Conservation (phyloP, 1,284 basidiomycete species). For the Tremellales sp. region DNA sequence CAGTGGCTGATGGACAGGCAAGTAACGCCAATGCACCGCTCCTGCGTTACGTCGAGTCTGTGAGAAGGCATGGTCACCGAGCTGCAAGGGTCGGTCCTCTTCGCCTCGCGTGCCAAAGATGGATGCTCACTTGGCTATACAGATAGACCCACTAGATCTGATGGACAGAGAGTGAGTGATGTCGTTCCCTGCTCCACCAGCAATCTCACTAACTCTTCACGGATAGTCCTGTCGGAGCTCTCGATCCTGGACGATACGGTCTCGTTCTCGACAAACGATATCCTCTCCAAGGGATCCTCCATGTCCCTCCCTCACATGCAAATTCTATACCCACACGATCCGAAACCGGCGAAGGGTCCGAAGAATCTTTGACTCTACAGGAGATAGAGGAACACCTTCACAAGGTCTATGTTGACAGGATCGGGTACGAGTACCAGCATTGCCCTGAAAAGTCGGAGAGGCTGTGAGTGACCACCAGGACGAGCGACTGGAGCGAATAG, state of each 20-base stretch:
- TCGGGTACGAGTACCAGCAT: slow-evolving; percentile 74
- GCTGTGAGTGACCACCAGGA: slow-evolving; percentile 18
- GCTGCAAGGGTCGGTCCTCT: slow-evolving; percentile 24
- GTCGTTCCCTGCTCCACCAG: not conserved
- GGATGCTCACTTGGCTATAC: slow-evolving; percentile 37
- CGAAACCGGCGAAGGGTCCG: slow-evolving; percentile 55
- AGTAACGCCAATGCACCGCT: slow-evolving; percentile 69
- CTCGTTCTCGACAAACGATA: slow-evolving; percentile 59
- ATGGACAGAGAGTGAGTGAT: slow-evolving; percentile 67
- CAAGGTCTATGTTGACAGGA: slow-evolving; percentile 69
- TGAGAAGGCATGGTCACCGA: slow-evolving; percentile 55
- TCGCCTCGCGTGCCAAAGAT: not conserved
- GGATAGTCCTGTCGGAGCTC: slow-evolving; percentile 59
- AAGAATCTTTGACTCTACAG: slow-evolving; percentile 55
- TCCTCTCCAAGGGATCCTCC: slow-evolving; percentile 68
- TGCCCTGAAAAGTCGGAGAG: slow-evolving; percentile 38
- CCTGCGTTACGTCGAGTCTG: slow-evolving; percentile 79
- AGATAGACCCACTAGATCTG: slow-evolving; percentile 79
- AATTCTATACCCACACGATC: slow-evolving; percentile 48
- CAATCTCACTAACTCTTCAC: not conserved
- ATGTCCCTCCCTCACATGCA: slow-evolving; percentile 38
- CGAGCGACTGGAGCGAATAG: too few species aligned
- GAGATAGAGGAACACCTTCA: slow-evolving; percentile 68
- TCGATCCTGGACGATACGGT: slow-evolving; percentile 74
- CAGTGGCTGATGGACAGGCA: slow-evolving; percentile 3